These are phyloP conservation scores for Candida tunisiensis DNA, from an alignment of 1,139 yeast genomes.

Conservation along the genomic window DNA sequence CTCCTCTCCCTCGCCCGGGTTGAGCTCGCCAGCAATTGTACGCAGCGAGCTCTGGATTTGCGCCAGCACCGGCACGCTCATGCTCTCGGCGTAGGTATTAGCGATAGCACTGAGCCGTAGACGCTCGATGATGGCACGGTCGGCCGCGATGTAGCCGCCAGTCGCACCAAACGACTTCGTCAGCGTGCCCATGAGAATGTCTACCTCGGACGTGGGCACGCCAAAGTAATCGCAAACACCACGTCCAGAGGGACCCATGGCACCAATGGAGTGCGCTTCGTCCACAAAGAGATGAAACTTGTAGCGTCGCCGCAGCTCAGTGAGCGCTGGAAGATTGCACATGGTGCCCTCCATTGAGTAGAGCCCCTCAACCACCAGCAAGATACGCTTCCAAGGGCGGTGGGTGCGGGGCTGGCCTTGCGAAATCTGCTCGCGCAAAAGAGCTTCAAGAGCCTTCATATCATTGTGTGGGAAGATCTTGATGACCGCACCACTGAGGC, in stretches of 20 bases:
- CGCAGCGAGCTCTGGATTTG: conserved; percentile 73
- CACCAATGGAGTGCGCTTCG: conserved; percentile 98
- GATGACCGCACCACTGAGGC: conserved; percentile 86
- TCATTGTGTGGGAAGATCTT: conserved; percentile 89
- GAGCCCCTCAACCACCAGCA: conserved; percentile 88
- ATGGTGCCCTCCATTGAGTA: conserved; percentile 97
- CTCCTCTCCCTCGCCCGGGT: conserved; percentile 88
- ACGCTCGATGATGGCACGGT: conserved; percentile 49
- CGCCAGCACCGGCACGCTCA: conserved; percentile 78
- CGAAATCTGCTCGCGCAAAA: conserved; percentile 74
- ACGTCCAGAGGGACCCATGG: conserved; percentile 83
- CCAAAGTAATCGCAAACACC: conserved; percentile 93
- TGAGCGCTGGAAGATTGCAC: conserved; percentile 66
- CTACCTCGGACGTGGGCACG: conserved; percentile 58
- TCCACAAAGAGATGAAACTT: conserved; percentile 84
- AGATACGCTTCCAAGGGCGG: conserved; percentile 92
- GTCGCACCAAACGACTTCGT: conserved; percentile 98
- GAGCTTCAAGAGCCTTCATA: conserved; percentile 62
- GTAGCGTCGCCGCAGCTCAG: conserved; percentile 67
- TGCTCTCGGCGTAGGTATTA: conserved; percentile 65
- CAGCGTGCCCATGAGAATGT: conserved; percentile 90
- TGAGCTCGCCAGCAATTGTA: conserved; percentile 63
- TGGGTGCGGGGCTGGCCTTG: conserved; percentile 96
- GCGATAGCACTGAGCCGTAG: conserved; percentile 61
- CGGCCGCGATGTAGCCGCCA: conserved; percentile 88